Conservation (phyloP, 176 grass and related monocot species). For the Triticum timopheevii region DNA sequence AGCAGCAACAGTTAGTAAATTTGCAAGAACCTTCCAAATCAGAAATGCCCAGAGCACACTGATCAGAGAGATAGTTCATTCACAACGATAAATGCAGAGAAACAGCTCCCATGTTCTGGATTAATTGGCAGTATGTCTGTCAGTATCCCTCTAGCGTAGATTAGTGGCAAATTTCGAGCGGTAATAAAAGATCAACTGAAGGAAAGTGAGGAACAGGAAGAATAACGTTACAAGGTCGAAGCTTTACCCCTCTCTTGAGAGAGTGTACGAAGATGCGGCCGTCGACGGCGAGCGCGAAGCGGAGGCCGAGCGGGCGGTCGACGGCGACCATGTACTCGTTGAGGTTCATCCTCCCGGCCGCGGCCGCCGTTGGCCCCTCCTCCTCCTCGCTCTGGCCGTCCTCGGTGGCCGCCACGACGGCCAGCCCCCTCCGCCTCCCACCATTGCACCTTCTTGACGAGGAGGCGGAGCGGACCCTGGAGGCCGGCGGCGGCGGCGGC, state of each 20-base stretch:
- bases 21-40: background rate
- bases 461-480: background rate
- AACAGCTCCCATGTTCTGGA: background rate
- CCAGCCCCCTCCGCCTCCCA: background rate
- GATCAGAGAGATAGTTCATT: background rate
- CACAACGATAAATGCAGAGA: too few relatives aligned
- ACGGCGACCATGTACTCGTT: slow-evolving; percentile 97
- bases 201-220: background rate
- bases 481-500: background rate
- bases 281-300: slow-evolving; percentile 75
- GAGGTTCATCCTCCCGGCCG: slow-evolving; percentile 53
- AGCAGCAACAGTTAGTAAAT: background rate
- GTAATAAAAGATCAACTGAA: background rate
- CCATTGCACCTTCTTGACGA: background rate
- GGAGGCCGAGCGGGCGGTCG: slow-evolving; percentile 73
- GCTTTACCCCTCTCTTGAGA: slow-evolving; percentile 49
- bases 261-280: slow-evolving; percentile 84
- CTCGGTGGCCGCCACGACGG: background rate
- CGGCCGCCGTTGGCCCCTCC: background rate
- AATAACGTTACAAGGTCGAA: background rate
- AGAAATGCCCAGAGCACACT: background rate
- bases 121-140: background rate
- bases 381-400: background rate
- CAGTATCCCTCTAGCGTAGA: background rate
- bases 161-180: background rate